Conservation (phyloP, 148 eudicot species). For the Polygonum aviculare region DNA sequence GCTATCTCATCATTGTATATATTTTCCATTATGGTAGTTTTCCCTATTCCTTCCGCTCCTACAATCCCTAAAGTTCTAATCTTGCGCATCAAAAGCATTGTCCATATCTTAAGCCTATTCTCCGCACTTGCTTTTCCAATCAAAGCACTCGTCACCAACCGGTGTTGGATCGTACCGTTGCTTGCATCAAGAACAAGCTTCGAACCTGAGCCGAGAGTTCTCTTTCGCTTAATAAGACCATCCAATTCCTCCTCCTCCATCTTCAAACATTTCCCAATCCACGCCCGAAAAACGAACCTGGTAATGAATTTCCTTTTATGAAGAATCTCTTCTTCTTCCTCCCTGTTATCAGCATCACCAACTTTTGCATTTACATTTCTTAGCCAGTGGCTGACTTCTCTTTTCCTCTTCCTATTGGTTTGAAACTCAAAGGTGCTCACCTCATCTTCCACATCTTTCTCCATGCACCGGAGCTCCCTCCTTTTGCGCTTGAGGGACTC, state of each 20-base stretch:
- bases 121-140: neutral
- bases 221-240: neutral
- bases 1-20: neutral
- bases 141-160: neutral
- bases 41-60: neutral
- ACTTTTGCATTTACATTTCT: neutral
- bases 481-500: neutral
- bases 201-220: neutral
- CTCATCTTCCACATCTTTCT: neutral
- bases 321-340: neutral
- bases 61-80: neutral
- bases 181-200: neutral
- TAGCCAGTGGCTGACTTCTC: constrained; percentile 1
- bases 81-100: neutral
- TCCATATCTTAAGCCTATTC: neutral
- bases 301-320: neutral
- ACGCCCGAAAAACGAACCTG: neutral
- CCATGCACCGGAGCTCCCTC: neutral
- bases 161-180: neutral
- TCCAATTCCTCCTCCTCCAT: neutral
- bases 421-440: neutral
- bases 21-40: neutral
- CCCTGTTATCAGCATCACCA: neutral
- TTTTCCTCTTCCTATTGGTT: neutral
- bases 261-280: constrained; percentile 5